phyloP scores from a whole-genome alignment of 2,329 filamentous ascomycete genomes.

The Orbilia blumenaviensis region DNA sequence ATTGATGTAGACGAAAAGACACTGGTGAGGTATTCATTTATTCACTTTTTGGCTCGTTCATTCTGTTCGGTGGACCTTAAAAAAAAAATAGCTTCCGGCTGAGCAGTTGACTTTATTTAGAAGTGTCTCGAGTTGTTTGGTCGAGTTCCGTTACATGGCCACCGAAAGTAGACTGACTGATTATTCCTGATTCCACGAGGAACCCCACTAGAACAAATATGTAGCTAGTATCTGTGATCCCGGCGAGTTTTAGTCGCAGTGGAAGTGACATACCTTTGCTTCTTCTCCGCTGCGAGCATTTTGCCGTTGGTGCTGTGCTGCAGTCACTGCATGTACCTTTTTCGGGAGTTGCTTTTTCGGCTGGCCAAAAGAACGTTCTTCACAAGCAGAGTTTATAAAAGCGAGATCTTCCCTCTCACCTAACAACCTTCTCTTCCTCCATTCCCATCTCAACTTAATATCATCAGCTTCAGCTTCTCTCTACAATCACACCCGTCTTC shows the following conservation, averaged over 20 bases:
- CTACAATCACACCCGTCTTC: conserved; percentile 2
- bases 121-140: neutral
- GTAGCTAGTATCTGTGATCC: conserved; percentile 4
- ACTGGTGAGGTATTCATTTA: neutral
- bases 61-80: neutral
- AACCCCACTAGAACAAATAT: conserved; percentile 4
- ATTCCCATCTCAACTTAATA: conserved; percentile 13
- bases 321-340: conserved; percentile 43
- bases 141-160: conserved; percentile 4
- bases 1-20: neutral
- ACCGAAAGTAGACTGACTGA: no score
- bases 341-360: conserved; percentile 29
- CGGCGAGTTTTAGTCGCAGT: conserved; percentile 21
- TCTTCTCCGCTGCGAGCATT: conserved; percentile 45
- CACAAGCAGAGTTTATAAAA: conserved; percentile 50
- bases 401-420: conserved; percentile 45
- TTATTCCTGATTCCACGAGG: neutral
- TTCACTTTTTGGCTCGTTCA: no score
- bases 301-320: conserved; percentile 44
- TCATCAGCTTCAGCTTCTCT: conserved; percentile 7
- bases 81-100: neutral
- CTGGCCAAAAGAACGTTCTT: conserved; percentile 5
- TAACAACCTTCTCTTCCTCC: conserved; percentile 14
- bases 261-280: conserved; percentile 20
- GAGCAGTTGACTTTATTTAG: conserved; percentile 11